Evolutionary conservation across 495 filamentous ascomycete species (phyloP), one percentile per base, ranked within the genome.

Genomic region (Penicillium antarcticum): DNA sequence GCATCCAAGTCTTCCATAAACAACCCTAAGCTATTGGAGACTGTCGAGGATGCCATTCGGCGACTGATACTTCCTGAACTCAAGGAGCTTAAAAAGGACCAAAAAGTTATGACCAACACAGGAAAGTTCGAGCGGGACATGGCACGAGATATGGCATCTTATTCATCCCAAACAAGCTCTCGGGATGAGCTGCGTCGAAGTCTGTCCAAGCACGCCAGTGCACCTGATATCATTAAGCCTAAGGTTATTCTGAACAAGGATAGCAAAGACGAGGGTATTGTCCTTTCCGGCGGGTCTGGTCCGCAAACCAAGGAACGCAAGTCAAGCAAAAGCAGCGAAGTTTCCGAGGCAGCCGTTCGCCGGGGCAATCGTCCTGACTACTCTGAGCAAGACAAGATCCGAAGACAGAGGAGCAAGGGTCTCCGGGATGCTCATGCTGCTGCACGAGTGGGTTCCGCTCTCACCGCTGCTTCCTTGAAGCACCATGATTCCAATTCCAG

Each of bases 41-140:
- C 91, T 0, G 92, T 98, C 7, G 92, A 97, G 68, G 92, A 97
- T 73, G 91, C 94, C 17, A 97, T 98, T 56, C 86, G 88, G 42
- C 82, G 92, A 38, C 74, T 97, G 42, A 96, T 97, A 42, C 71
- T 97, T 1, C 95, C 94, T 1, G 92, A 98, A 64, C 76, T 98
- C 40, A 90, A 89, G 45, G 89, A 89, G 26, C 76, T 97, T 39
- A 97, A 96, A 69, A 83, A 89, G 61, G 89, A 95, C 59, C 88
- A 95, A 63, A 90, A 86, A 52, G 75, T 79, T 32, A 79, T 82
- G 42, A 67, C 78, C 46, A 85, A 83, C 56, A 74, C 68, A n/a
- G 70, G 69, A 51, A 84, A 81, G 43, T 85, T 81, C 48, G 85
- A 88, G n/a, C 73, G 75, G 8, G 73, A 78, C 26, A 74, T 81